Evolutionary conservation across 371 early-diverging fungal genomes (phyloP).

Genomic region (Mortierella sp.): DNA sequence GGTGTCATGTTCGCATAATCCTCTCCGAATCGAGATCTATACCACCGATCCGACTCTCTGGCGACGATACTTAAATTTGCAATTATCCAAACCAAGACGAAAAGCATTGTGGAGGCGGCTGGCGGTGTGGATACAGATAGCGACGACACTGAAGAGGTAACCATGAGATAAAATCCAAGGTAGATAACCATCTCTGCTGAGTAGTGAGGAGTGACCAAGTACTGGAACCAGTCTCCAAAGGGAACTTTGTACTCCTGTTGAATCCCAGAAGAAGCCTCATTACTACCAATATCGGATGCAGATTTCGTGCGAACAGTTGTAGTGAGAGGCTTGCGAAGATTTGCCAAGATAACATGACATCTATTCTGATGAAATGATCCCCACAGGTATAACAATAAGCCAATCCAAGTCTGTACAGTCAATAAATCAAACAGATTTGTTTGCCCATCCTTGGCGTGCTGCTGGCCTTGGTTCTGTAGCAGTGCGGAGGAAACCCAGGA

Average conservation of each 20-base stretch:
- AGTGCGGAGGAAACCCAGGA: constrained; percentile 18
- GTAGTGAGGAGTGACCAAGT: constrained; percentile 78
- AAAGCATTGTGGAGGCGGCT: constrained; percentile 51
- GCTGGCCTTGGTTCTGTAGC: neutral
- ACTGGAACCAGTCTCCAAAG: constrained; percentile 79
- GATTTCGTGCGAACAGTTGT: neutral
- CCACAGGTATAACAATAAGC: constrained; percentile 49
- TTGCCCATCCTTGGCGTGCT: neutral
- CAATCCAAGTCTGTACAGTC: constrained; percentile 15
- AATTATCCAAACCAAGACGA: constrained; percentile 68
- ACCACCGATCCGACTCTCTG: constrained; percentile 74
- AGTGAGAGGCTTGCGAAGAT: constrained; percentile 58
- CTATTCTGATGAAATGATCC: constrained; percentile 74
- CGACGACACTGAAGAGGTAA: constrained; percentile 50
- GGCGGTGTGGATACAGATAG: constrained; percentile 18
- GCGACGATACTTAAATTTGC: constrained; percentile 75
- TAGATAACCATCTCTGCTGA: constrained; percentile 83
- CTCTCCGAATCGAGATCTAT: constrained; percentile 63
- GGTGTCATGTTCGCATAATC: constrained; percentile 31
- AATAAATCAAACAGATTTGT: neutral
- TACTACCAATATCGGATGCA: neutral
- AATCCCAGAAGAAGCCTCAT: neutral
- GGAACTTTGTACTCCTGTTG: constrained; percentile 68
- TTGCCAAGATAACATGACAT: constrained; percentile 76
- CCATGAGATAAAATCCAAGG: constrained; percentile 58